phyloP scores from a whole-genome alignment of 75 land plant species.

The Cryptomeria japonica region DNA sequence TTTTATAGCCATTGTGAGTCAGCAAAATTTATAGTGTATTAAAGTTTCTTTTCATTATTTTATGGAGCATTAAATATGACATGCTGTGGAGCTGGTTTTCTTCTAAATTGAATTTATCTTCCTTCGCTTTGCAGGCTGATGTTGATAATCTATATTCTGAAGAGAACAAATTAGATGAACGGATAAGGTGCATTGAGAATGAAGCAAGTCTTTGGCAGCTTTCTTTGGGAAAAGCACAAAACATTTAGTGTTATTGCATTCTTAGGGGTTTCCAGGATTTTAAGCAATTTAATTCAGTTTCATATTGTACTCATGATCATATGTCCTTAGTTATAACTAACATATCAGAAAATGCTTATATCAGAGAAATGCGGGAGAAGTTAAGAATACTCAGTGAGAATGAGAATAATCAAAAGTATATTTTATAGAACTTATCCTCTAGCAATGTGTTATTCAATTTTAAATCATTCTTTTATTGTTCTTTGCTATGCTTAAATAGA shows the following conservation, averaged over 20 bases:
- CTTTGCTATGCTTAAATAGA: background rate
- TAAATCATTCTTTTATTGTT: background rate
- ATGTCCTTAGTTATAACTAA: background rate
- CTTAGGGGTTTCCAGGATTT: background rate
- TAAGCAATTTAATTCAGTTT: background rate
- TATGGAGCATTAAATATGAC: background rate
- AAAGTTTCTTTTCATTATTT: background rate
- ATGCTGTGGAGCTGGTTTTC: background rate
- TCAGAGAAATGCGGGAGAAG: slow-evolving; percentile 85
- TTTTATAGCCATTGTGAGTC: background rate
- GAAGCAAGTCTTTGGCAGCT: background rate
- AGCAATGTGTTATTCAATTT: background rate
- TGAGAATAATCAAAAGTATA: slow-evolving; percentile 85
- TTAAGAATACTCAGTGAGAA: slow-evolving; percentile 76
- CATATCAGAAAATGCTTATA: slow-evolving; percentile 9
- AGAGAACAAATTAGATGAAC: slow-evolving; percentile 70
- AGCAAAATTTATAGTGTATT: background rate
- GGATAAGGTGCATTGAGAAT: slow-evolving; percentile 51
- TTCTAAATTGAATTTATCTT: background rate
- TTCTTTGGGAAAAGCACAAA: background rate
- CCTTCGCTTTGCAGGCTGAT: slow-evolving; percentile 56
- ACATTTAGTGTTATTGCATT: background rate
- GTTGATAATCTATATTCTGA: slow-evolving; percentile 58
- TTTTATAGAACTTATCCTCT: background rate
- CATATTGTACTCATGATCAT: background rate